Conservation (phyloP, 768 basidiomycete species). For the Mycena albidolilacea region DNA sequence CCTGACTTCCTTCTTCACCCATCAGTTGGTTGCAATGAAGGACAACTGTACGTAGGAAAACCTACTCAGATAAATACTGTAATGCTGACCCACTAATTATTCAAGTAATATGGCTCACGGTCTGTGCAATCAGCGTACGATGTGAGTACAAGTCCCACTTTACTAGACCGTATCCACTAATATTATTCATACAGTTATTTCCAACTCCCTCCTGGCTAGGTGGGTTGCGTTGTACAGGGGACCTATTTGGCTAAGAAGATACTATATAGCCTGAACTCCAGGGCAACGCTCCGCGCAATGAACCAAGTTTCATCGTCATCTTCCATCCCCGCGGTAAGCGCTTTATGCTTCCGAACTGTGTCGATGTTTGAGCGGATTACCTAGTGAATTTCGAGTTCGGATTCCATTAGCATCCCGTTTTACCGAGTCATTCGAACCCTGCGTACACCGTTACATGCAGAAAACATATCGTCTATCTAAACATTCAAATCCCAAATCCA, state of each 20-base stretch:
- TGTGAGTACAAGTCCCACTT: no score
- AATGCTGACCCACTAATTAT: neutral
- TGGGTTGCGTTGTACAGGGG: neutral
- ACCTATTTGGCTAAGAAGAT: neutral
- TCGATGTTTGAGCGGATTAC: no score
- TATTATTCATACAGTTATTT: neutral
- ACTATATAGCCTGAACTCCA: neutral
- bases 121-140: neutral
- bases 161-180: no score
- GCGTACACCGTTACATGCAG: no score
- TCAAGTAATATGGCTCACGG: neutral
- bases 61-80: neutral
- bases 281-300: neutral
- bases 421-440: no score
- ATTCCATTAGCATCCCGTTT: no score
- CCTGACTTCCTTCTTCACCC: neutral
- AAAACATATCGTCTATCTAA: neutral
- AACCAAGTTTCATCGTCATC: no score
- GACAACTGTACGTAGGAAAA: neutral
- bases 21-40: neutral
- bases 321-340: no score
- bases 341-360: no score
- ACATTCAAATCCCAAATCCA: neutral
- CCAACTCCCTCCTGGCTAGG: neutral
- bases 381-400: no score